Conservation (phyloP, 805 yeast species). For the Zygoascus flipseniorum region DNA sequence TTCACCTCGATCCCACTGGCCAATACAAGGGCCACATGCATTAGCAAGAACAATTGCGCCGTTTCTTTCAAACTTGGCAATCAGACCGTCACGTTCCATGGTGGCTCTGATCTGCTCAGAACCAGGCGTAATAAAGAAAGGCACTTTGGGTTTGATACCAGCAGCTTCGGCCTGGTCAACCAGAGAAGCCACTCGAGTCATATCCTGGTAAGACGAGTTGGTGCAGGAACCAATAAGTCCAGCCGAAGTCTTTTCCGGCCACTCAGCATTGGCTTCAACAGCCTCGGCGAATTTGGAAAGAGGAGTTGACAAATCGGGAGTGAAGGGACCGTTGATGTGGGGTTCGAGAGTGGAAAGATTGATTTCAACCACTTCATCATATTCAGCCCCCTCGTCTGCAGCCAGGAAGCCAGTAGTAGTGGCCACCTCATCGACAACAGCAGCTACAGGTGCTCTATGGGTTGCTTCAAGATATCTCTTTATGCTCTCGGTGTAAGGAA, state of each 20-base stretch:
- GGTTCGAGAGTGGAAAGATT: conserved; percentile 86
- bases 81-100: conserved; percentile 87
- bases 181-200: conserved; percentile 91
- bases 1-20: conserved; percentile 90
- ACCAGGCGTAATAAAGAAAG: conserved; percentile 95
- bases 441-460: conserved; percentile 73
- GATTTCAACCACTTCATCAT: conserved; percentile 88
- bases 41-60: conserved; percentile 93
- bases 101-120: conserved; percentile 98
- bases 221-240: conserved; percentile 98
- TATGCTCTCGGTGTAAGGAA: conserved; percentile 87
- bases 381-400: conserved; percentile 84
- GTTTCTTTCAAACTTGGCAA: conserved; percentile 67
- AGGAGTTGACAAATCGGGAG: conserved; percentile 95
- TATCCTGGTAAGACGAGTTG: conserved; percentile 96
- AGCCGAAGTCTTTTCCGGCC: conserved; percentile 84
- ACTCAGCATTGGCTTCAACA: conserved; percentile 54
- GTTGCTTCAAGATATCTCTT: conserved; percentile 75
- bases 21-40: conserved; percentile 99
- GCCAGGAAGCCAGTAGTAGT: conserved; percentile 49
- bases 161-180: conserved; percentile 78
- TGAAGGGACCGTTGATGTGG: conserved; percentile 94
- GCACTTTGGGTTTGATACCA: conserved; percentile 84
- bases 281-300: conserved; percentile 70
- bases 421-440: conserved; percentile 60